A percentile compares a stretch with the other conserved stretches of the same genome.
Evolutionary conservation across 495 filamentous ascomycete genomes (phyloP).

Genomic region (Penicillium arizonense): DNA sequence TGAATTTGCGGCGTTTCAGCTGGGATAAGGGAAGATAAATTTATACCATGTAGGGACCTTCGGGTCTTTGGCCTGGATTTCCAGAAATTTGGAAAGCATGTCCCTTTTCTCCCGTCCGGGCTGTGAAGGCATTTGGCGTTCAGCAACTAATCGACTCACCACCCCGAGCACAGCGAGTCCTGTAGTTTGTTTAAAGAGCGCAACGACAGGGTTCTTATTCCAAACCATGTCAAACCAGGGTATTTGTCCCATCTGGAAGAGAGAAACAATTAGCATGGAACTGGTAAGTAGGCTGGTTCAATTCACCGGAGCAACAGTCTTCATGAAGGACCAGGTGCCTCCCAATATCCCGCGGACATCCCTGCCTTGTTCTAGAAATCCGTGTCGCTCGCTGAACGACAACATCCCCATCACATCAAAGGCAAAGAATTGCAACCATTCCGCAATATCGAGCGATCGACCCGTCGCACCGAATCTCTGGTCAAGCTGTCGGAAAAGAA

Average conservation of each 20-base stretch:
- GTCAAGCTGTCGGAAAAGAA: slow-evolving; percentile 34
- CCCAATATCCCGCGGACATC: slow-evolving; percentile 33
- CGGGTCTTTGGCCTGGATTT: slow-evolving; percentile 2
- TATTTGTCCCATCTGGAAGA: slow-evolving; percentile 31
- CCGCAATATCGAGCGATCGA: slow-evolving; percentile 23
- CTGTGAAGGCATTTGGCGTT: too few relatives aligned
- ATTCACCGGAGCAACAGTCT: slow-evolving; percentile 23
- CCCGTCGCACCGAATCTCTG: slow-evolving; percentile 19
- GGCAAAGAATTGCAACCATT: slow-evolving; percentile 46
- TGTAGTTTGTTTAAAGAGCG: background rate
- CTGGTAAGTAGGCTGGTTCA: slow-evolving; percentile 2
- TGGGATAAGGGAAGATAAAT: background rate
- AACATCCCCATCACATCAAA: slow-evolving; percentile 42
- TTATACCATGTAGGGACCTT: slow-evolving; percentile 22
- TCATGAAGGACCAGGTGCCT: slow-evolving; percentile 23
- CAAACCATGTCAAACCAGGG: slow-evolving; percentile 35
- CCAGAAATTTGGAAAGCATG: background rate
- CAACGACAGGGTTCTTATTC: slow-evolving; percentile 21
- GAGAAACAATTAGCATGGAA: background rate
- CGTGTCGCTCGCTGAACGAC: slow-evolving; percentile 33
- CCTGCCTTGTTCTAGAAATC: slow-evolving; percentile 34
- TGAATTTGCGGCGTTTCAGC: background rate
- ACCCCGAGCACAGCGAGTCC: slow-evolving; percentile 17
- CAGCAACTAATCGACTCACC: background rate
- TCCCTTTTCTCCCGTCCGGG: background rate